A percentile compares a stretch with the other conserved stretches of the same genome.
These are phyloP conservation scores for Pichia cactophila DNA, from an alignment of 1,139 yeast species.

Conservation along the genomic window DNA sequence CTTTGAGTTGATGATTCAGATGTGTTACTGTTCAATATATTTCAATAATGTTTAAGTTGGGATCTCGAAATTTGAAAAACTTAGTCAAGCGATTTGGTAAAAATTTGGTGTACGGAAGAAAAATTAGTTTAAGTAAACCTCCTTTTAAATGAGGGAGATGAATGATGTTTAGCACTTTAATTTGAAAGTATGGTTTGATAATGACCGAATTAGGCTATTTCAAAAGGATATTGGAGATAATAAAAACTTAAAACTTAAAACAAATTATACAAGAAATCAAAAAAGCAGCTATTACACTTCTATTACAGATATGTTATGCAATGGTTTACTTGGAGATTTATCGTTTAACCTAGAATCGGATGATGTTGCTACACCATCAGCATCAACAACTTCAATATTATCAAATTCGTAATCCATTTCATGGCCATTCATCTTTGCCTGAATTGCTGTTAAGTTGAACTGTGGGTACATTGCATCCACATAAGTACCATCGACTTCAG, in stretches of 20 bases:
- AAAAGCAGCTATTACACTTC: background rate
- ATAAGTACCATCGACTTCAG: constrained; percentile 25
- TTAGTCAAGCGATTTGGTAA: background rate
- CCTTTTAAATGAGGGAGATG: no score
- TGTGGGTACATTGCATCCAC: constrained; percentile 14
- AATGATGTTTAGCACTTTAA: no score
- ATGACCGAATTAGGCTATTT: no score
- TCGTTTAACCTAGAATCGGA: background rate
- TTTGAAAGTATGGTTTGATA: no score
- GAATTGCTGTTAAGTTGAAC: constrained; percentile 6
- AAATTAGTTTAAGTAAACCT: background rate
- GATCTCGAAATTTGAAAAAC: background rate
- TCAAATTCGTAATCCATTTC: constrained; percentile 1
- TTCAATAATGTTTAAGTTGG: no score
- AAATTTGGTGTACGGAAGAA: constrained; percentile 1
- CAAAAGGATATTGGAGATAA: no score
- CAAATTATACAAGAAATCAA: background rate
- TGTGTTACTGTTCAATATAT: background rate
- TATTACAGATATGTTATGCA: background rate
- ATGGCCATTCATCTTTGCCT: constrained; percentile 3
- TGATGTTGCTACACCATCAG: background rate
- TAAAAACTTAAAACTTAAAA: no score
- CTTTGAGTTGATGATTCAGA: background rate
- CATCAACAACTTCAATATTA: constrained; percentile 4
- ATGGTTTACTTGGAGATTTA: background rate